These are phyloP conservation scores for Rosa lucieae DNA, from an alignment of 306 rosid species.

Conservation along the genomic window DNA sequence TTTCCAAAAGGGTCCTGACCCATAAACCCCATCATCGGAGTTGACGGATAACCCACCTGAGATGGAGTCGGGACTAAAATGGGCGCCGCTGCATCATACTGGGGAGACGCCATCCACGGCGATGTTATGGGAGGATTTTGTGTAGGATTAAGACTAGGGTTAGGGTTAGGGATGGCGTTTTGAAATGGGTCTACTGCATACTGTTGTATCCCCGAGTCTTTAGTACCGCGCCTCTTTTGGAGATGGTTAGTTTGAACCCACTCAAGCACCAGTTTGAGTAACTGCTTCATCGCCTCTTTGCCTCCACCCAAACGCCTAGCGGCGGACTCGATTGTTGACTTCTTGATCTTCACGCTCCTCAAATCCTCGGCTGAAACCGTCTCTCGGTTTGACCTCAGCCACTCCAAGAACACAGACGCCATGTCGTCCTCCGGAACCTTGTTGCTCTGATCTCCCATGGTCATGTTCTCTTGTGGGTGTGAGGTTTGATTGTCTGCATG, in stretches of 20 bases:
- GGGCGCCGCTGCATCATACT: constrained; percentile 31
- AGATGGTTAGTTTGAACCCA: constrained; percentile 96
- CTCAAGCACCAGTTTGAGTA: constrained; percentile 82
- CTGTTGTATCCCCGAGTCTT: constrained; percentile 18
- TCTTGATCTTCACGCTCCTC: constrained; percentile 81
- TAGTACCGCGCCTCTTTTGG: constrained; percentile 50
- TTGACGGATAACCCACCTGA: constrained; percentile 29
- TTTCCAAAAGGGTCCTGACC: constrained; percentile 29
- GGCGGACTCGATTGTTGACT: constrained; percentile 76
- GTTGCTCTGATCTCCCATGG: constrained; percentile 10
- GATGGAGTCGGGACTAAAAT: constrained; percentile 21
- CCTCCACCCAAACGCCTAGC: constrained; percentile 90
- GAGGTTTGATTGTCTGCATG: constrained; percentile 17
- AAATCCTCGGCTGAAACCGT: constrained; percentile 82
- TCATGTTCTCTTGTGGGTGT: constrained; percentile 24
- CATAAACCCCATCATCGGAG: constrained; percentile 47
- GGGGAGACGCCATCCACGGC: constrained; percentile 40
- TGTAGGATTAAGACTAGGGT: constrained; percentile 31
- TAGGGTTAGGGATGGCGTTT: constrained; percentile 42
- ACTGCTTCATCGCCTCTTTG: constrained; percentile 84
- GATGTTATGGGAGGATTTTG: constrained; percentile 31
- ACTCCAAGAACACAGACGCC: constrained; percentile 85
- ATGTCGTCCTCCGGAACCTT: constrained; percentile 47
- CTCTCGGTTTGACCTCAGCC: constrained; percentile 78
- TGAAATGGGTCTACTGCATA: constrained; percentile 34